phyloP scores from a whole-genome alignment of 306 rosid species.

The Psophocarpus tetragonolobus region DNA sequence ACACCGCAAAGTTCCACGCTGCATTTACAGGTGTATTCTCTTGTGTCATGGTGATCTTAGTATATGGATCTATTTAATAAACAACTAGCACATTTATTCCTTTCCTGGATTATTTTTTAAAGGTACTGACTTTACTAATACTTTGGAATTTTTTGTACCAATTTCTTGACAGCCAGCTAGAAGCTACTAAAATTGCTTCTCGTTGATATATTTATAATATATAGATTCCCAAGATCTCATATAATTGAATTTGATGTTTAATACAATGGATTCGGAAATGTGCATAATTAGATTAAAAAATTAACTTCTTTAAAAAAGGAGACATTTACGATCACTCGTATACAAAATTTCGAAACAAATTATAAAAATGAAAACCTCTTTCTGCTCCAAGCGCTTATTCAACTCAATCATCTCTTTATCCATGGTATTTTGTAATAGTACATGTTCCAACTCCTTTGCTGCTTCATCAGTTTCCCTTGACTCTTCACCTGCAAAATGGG shows the following conservation, averaged over 20 bases:
- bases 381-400: conserved; percentile 74
- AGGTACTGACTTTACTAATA: conserved; percentile 3
- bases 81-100: conserved; percentile 3
- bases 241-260: background rate
- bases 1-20: background rate
- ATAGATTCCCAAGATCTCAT: conserved; percentile 10
- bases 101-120: conserved; percentile 1
- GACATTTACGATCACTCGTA: conserved; percentile 1
- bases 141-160: background rate
- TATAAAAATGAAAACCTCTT: conserved; percentile 62
- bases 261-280: background rate
- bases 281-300: background rate
- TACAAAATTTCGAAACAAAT: conserved; percentile 5
- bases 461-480: conserved; percentile 58
- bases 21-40: conserved; percentile 4
- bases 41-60: background rate
- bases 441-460: conserved; percentile 72
- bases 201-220: background rate
- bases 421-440: conserved; percentile 63
- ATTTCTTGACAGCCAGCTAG: background rate
- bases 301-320: background rate
- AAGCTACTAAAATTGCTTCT: background rate
- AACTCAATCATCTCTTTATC: conserved; percentile 76
- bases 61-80: conserved; percentile 7
- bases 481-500: conserved; percentile 53